Evolutionary conservation across 129 eudicot genomes (phyloP), one percentile per base, ranked within the genome.

Genomic region (Arctium minus): DNA sequence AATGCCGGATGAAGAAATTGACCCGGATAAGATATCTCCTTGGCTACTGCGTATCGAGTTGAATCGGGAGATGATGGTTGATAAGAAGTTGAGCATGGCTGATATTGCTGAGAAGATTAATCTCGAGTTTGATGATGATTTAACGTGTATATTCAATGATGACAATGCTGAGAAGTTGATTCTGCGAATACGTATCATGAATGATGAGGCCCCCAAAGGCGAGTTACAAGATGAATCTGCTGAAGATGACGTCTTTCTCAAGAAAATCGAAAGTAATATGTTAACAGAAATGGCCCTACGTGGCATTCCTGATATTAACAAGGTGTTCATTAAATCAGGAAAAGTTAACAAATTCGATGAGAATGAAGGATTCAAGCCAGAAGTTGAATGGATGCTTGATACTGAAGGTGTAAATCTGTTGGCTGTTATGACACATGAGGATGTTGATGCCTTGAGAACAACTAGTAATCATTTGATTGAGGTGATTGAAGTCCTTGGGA

Each of bases 61-160:
- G 38, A 95, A 95, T 79, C 92, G 99, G 69, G 99, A 95, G 86
- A 95, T 95, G 99, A 95, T 95, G 99, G 94, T 95, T 69, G 99
- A 95, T 82, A 95, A 95, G 86, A 95, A 95, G 87, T 79, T 95
- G 79, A 92, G 94, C 89, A 95, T 95, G 99, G 97, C 97, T 6
- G 97, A 95, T 38, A 95, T 95, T 85, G 99, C 99, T 13, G 97
- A 88, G 78, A 95, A 91, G 89, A 95, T 95, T 39, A 95, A 92
- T 87, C 88, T 84, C 4, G 99, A 95, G 81, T 95, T 95, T 76
- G 93, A 93, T 79, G 97, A 91, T 83, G 99, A 95, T 83, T 78
- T 95, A 22, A 91, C 97, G 2, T 95, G 99, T 79, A 95, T 95
- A 77, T 95, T 92, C 74, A 92, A 90, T 80, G 99, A 95, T 83